A percentile compares a stretch with the other conserved stretches of the same genome.
Evolutionary conservation across 257 asterid genomes (phyloP).

Genomic region (Solanum bulbocastanum): DNA sequence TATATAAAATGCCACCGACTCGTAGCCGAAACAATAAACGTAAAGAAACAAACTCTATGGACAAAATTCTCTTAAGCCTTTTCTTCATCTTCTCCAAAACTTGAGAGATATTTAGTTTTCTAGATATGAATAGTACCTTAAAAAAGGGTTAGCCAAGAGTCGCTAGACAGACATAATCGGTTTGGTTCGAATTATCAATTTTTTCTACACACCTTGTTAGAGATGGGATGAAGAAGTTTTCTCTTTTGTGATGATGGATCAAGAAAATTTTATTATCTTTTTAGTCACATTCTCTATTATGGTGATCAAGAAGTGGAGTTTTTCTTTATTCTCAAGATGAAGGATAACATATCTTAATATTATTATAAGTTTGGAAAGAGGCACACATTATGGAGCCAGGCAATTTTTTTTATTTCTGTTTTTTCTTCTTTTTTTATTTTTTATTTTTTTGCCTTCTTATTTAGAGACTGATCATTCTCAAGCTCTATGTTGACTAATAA

Average conservation of each 20-base stretch:
- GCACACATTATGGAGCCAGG: conserved; percentile 12
- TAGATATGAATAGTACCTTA: not conserved
- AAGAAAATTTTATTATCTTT: not conserved
- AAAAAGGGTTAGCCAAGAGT: not conserved
- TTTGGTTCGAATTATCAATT: not conserved
- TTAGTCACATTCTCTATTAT: not conserved
- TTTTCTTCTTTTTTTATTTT: not conserved
- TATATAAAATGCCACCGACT: not conserved
- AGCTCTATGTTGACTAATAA: not conserved
- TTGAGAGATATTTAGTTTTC: not conserved
- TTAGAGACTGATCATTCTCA: not conserved
- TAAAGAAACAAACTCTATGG: not conserved
- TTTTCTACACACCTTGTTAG: not conserved
- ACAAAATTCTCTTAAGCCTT: not conserved
- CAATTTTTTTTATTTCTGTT: not conserved
- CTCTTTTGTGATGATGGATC: no score
- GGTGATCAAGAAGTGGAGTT: not conserved
- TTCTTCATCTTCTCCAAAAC: not conserved
- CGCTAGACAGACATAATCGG: not conserved
- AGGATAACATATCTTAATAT: not conserved
- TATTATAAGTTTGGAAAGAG: not conserved
- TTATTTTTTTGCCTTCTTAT: not conserved
- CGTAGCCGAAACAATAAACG: not conserved
- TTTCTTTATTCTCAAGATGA: not conserved
- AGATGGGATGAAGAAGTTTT: not conserved